Evolutionary conservation across 345 rosid genomes (phyloP), one percentile per base, ranked within the genome.

Genomic region (Jatropha curcas): DNA sequence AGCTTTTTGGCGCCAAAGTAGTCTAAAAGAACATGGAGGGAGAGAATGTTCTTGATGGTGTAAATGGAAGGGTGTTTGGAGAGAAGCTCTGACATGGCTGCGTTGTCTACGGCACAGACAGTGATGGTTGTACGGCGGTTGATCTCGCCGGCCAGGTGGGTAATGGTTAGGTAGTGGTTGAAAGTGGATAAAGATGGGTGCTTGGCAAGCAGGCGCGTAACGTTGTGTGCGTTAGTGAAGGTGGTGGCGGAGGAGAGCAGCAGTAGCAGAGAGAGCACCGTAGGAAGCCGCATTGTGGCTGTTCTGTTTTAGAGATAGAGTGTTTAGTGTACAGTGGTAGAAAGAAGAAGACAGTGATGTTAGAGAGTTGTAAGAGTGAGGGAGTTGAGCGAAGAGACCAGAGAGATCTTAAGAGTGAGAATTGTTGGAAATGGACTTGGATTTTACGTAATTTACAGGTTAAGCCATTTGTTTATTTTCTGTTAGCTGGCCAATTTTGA

Each of bases 1-100:
- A 96, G 93, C 77, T 96, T 96, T 79, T 83, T 88, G 71, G 96
- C 55, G 51, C 90, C 97, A 76, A 93, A 96, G 90, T 96, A 96
- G 75, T 96, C 99, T 16, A 93, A 85, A 72, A 96, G 93, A 72
- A 96, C 82, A 79, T 96, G 99, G 79, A 86, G 85, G 74, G 97
- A 91, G 76, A 96, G 96, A 71, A 91, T 82, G 95, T 88, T 90
- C 31, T 90, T 96, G 72, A 96, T 45, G 73, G 97, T 88, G 79
- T 79, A 68, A 79, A 90, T 79, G 34, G 96, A 63, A 56, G 89
- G 90, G 71, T 86, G 85, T 46, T 77, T 86, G 14, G 86, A 70
- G 82, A 91, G 91, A 43, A 96, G 72, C 6, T 70, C 78, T 30
- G 84, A 67, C 97, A 96, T 96, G 80, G 87, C 98, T 63, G 85